Base-by-base conservation (phyloP, 1,284 basidiomycete species). In the Cryptococcus hybrid region DNA sequence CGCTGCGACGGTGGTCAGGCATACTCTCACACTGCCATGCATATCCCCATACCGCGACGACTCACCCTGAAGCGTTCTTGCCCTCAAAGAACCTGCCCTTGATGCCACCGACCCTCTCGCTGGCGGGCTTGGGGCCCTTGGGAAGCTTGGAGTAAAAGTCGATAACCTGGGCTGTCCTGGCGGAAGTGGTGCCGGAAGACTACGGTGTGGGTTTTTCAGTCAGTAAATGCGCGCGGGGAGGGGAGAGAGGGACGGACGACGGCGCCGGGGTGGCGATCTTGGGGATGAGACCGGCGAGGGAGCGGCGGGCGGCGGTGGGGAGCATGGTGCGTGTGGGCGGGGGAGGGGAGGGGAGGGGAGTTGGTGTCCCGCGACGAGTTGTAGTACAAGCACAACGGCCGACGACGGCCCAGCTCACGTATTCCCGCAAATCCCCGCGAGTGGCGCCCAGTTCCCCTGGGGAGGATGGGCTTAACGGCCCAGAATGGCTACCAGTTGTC, bases 101-200 rank as follows among this genome's bases (percentile, higher is more conserved):
- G 73, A 94, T 80, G 40, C 80, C 80, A 34, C 89, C 88, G n/a
- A 81, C 73, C 57, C 82, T 78, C 50, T 84, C 81, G 9, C 84
- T 79, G 51, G 83, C 76, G n/a, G 89, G 81, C 51, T 86, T 84
- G 52, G 84, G 67, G 51, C 81, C 82, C 73, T 83, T 83, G 66
- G 92, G 93, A 51, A 97, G 84, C 77, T 89, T 90, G 66, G 90
- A 92, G 84, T 97, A 97, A 80, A 96, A 96, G 73, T 88, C 85
- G 64, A 96, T 91, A 73, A 96, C 88, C 43, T 86, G 85, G 58
- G 85, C 83, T 57, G 95, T 89, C 66, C 88, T 86, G 54, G 84
- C 85, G 56, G 88, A 89, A 61, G 74, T 77, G 58, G 86, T 84
- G 64, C 90, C 92, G 60, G 87, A 86, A 55, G 88, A 85, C 88